phyloP scores from a whole-genome alignment of 148 eudicot species.

The Amaranthus cruentus region DNA sequence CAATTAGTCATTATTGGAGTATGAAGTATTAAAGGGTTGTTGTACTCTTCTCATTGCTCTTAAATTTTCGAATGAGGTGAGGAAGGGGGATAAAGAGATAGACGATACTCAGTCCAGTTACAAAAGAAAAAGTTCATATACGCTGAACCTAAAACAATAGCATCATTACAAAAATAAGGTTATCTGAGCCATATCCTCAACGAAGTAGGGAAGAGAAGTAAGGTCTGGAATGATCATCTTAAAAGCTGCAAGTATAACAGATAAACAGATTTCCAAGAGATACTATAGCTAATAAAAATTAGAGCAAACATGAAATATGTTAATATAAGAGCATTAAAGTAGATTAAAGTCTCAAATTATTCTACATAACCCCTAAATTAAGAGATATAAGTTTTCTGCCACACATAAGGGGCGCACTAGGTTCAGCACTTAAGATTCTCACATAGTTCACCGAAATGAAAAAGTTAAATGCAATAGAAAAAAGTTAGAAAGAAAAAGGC shows the following conservation, averaged over 20 bases:
- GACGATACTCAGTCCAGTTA: constrained; percentile 1
- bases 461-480: constrained; percentile 18
- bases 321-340: constrained; percentile 10
- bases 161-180: constrained; percentile 5
- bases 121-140: neutral
- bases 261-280: no score
- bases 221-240: neutral
- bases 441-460: constrained; percentile 27
- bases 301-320: constrained; percentile 11
- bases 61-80: neutral
- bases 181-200: neutral
- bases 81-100: neutral
- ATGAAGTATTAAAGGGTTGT: neutral
- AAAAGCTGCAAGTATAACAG: neutral
- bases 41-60: neutral
- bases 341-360: constrained; percentile 24
- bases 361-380: constrained; percentile 32
- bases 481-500: constrained; percentile 25
- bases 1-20: neutral
- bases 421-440: constrained; percentile 29
- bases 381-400: constrained; percentile 26
- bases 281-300: neutral
- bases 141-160: constrained; percentile 7
- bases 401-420: constrained; percentile 33
- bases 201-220: neutral